phyloP scores from a whole-genome alignment of 2,329 filamentous ascomycete genomes.

The Paecilomyces sp. region DNA sequence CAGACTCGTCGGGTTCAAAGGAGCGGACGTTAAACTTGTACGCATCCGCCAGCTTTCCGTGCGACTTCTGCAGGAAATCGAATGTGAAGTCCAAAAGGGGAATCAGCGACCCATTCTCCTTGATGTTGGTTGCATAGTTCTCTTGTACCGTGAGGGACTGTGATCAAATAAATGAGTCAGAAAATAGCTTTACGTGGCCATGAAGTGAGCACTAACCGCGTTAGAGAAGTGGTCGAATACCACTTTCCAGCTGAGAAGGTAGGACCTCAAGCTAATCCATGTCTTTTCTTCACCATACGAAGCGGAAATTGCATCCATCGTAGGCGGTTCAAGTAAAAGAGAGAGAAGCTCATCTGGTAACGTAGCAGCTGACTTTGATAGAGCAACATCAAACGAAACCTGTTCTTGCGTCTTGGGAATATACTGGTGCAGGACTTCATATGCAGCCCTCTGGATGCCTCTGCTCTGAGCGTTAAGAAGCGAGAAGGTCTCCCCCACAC shows the following conservation, averaged over 20 bases:
- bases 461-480: constrained; percentile 69
- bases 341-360: constrained; percentile 82
- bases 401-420: constrained; percentile 74
- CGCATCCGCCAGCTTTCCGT: constrained; percentile 62
- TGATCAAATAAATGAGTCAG: constrained; percentile 14
- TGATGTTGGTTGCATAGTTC: constrained; percentile 73
- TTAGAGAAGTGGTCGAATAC: constrained; percentile 78
- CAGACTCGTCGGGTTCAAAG: constrained; percentile 54
- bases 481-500: constrained; percentile 63
- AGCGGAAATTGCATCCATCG: constrained; percentile 59
- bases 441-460: constrained; percentile 72
- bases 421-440: constrained; percentile 70
- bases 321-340: constrained; percentile 70
- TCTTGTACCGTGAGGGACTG: constrained; percentile 72
- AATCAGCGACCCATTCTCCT: constrained; percentile 60
- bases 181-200: not conserved
- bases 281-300: constrained; percentile 58
- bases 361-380: constrained; percentile 49
- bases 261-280: constrained; percentile 65
- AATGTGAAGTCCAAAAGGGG: constrained; percentile 73
- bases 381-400: constrained; percentile 66
- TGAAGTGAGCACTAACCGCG: constrained; percentile 36
- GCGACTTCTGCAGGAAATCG: constrained; percentile 73
- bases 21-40: constrained; percentile 63
- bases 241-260: constrained; percentile 82